Percentiles rank a stretch among this genome's conserved stretches.
Evolutionary conservation across 1,284 basidiomycete species (phyloP).

Genomic region (Irpex sp.): DNA sequence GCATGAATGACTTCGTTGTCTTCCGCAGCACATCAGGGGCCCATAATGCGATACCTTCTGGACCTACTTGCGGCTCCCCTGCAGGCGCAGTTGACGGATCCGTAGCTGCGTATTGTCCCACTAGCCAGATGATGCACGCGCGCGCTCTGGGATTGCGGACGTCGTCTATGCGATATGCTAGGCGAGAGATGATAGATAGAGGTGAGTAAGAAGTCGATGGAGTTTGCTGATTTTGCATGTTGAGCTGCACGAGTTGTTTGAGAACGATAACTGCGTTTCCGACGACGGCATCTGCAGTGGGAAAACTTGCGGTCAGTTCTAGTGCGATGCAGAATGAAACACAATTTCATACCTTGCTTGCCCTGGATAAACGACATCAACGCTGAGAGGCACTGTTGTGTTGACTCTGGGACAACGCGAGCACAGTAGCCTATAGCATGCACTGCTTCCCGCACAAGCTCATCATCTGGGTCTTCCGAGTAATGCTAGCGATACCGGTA

Average conservation of each 20-base stretch:
- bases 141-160: slow-evolving; percentile 77
- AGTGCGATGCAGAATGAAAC: no score
- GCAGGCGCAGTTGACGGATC: slow-evolving; percentile 18
- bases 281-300: slow-evolving; percentile 58
- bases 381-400: slow-evolving; percentile 67
- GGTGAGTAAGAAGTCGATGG: slow-evolving; percentile 43
- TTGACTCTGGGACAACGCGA: slow-evolving; percentile 59
- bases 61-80: slow-evolving; percentile 13
- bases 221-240: slow-evolving; percentile 38
- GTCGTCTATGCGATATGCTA: slow-evolving; percentile 73
- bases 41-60: slow-evolving; percentile 61
- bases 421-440: slow-evolving; percentile 78
- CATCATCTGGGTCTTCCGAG: slow-evolving; percentile 68
- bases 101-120: slow-evolving; percentile 75
- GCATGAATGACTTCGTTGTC: slow-evolving; percentile 65
- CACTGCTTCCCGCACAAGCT: slow-evolving; percentile 69
- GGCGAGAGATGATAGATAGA: slow-evolving; percentile 65
- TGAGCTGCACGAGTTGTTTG: slow-evolving; percentile 76
- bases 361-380: slow-evolving; percentile 79
- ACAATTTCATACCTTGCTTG: slow-evolving; percentile 47
- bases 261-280: slow-evolving; percentile 80
- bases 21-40: slow-evolving; percentile 85
- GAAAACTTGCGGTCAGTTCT: no score
- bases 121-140: slow-evolving; percentile 87
- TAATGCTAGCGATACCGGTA: slow-evolving; percentile 53